These are phyloP conservation scores for Ceratocystis albifundus DNA, from an alignment of 2,329 filamentous ascomycete genomes.

Conservation along the genomic window DNA sequence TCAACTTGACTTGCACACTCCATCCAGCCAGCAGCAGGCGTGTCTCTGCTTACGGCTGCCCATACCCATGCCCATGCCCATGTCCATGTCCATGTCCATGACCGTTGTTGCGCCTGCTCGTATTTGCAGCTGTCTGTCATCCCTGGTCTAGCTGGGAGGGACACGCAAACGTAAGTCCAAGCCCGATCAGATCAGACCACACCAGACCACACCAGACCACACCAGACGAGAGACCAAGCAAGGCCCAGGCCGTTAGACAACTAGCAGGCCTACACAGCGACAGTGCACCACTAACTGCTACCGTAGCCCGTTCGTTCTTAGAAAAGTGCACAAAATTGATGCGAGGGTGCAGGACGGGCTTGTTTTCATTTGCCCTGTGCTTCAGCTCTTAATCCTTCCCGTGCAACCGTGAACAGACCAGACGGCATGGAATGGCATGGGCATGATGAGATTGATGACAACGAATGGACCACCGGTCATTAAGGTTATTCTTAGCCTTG, in stretches of 20 bases:
- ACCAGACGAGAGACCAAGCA: not conserved
- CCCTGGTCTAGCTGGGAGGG: no score
- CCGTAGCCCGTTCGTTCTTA: not conserved
- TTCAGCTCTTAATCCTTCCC: constrained; percentile 6
- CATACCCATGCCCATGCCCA: no score
- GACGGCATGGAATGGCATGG: not conserved
- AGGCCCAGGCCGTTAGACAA: not conserved
- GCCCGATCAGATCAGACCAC: no score
- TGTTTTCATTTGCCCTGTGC: not conserved
- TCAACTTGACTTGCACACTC: no score
- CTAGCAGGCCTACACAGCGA: not conserved
- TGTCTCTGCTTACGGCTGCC: no score
- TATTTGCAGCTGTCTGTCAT: no score
- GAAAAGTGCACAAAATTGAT: not conserved
- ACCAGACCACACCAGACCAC: not conserved
- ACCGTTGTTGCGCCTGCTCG: no score
- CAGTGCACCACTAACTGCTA: not conserved
- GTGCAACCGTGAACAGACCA: not conserved
- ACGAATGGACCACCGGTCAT: not conserved
- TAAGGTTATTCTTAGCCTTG: constrained; percentile 7
- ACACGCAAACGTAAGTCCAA: no score
- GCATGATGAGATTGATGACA: no score
- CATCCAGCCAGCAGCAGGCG: no score
- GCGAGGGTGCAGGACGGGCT: not conserved
- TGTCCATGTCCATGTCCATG: no score